Base-by-base conservation (phyloP, 192 early-diverging fungal species). In the Backusella tarrabulga region DNA sequence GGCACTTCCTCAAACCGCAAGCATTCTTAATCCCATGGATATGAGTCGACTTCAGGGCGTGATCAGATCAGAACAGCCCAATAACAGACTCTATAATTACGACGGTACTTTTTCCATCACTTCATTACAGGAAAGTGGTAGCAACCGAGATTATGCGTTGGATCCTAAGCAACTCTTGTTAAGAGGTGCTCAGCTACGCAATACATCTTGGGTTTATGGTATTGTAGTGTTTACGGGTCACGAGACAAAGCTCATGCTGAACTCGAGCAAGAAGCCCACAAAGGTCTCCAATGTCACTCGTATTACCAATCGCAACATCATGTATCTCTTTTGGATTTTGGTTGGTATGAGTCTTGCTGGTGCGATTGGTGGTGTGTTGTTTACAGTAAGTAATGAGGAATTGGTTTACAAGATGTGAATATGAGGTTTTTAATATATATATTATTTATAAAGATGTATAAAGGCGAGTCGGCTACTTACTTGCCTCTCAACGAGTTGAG, bases 241-340 rank as follows among this genome's bases (percentile, higher is more conserved):
- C 79, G 97, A 99, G 74, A 95, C 97, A 14, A 99, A 99, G 82
- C 87, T 99, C 68, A 97, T 99, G 96, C 90, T 92, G 77, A 99
- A 99, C 76, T 94, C 96, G 0, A 94, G 91, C 19, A 88, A 87
- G 23, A 94, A 95, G 21, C 97, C 97, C 2, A 95, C 95, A 81
- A 99, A 99, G 84, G 89, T 89, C 50, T 97, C 97, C 2, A 92
- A 91, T 46, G 91, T 99, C 0, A 96, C 96, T 79, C 90, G 87
- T 71, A 90, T 95, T 70, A 97, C 97, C 60, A 99, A 99, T 86
- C 85, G 88, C 29, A 93, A 99, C 78, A 99, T 99, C 80, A 90
- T 96, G 46, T 97, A 95, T 68, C 83, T 99, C 79, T 99, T 99
- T 72, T 70, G 90, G 34, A 93, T 98, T 71, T 87, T 99, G 34